Conservation (phyloP, 2,329 filamentous ascomycete genomes). For the Fusarium anthophilum region DNA sequence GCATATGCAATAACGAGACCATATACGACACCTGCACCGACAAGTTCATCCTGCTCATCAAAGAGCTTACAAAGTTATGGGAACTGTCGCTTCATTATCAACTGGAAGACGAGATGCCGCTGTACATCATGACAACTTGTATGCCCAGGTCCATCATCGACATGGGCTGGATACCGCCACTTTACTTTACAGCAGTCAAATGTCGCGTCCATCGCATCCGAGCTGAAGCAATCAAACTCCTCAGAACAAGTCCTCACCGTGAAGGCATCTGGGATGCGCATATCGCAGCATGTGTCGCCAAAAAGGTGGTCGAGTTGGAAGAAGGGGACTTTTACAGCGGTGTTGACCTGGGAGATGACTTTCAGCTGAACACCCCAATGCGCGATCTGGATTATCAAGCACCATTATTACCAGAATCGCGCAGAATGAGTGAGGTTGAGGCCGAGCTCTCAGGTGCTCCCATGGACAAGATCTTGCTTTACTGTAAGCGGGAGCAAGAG, state of each 20-base stretch:
- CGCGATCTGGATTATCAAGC: conserved; percentile 10
- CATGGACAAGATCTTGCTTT: conserved; percentile 31
- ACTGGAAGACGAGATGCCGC: conserved; percentile 9
- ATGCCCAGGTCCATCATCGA: conserved; percentile 51
- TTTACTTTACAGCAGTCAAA: conserved; percentile 58
- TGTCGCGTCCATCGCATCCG: conserved; percentile 56
- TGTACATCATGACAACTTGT: conserved; percentile 28
- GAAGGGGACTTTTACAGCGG: conserved; percentile 41
- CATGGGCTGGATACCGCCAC: conserved; percentile 55
- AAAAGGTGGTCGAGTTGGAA: conserved; percentile 52
- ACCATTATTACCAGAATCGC: conserved; percentile 20
- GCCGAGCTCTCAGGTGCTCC: conserved; percentile 31
- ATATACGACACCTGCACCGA: conserved; percentile 49
- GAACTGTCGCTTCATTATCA: neutral
- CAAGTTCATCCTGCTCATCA: conserved; percentile 48
- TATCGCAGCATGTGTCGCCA: conserved; percentile 45
- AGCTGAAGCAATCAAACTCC: conserved; percentile 48
- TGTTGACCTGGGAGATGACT: conserved; percentile 16
- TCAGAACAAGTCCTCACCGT: conserved; percentile 44
- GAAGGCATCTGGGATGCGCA: conserved; percentile 56
- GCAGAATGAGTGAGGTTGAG: conserved; percentile 31
- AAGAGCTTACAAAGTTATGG: conserved; percentile 29
- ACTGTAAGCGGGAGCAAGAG: conserved; percentile 20
- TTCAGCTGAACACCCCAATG: conserved; percentile 12
- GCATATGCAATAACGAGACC: conserved; percentile 46